A percentile compares a stretch with the other conserved stretches of the same genome.
phyloP scores from a whole-genome alignment of 129 eudicot genomes.

The Pittosporum tobira region DNA sequence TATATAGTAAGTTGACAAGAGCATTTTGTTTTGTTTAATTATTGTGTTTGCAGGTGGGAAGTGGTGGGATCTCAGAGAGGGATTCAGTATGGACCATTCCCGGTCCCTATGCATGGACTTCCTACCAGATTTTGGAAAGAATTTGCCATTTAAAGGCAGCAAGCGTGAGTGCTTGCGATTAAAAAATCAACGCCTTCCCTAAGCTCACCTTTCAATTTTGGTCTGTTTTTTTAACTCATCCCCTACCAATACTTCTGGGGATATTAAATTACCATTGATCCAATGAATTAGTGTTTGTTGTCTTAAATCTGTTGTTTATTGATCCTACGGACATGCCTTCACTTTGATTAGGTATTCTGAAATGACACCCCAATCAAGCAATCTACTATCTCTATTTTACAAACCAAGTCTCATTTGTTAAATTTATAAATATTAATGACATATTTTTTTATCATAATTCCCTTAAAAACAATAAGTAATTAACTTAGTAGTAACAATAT shows the following conservation, averaged over 20 bases:
- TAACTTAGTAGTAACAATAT: too few species aligned
- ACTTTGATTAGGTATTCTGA: background rate
- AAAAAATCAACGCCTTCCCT: constrained; percentile 12
- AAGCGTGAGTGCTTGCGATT: constrained; percentile 15
- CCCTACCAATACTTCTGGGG: constrained; percentile 29
- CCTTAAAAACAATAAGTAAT: too few species aligned
- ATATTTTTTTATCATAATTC: too few species aligned
- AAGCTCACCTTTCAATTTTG: constrained; percentile 22
- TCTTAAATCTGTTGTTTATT: constrained; percentile 2
- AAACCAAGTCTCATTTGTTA: too few species aligned
- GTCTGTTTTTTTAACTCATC: constrained; percentile 19
- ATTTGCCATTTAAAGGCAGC: constrained; percentile 33
- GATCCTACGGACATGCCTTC: constrained; percentile 1
- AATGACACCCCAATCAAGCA: background rate
- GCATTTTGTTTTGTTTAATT: constrained; percentile 15
- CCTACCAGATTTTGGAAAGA: constrained; percentile 65
- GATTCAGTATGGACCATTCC: constrained; percentile 78
- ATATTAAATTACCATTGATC: constrained; percentile 20
- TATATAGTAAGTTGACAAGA: constrained; percentile 15
- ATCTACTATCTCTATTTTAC: too few species aligned
- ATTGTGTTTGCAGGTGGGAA: constrained; percentile 70
- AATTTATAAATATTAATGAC: too few species aligned
- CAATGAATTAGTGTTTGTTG: background rate
- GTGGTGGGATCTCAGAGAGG: constrained; percentile 61
- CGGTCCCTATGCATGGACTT: constrained; percentile 75